Percentiles rank a stretch among this genome's conserved stretches.
Conservation (phyloP, 225 moss, liverwort and hornwort genomes). For the Pseudoscleropodium purum region DNA sequence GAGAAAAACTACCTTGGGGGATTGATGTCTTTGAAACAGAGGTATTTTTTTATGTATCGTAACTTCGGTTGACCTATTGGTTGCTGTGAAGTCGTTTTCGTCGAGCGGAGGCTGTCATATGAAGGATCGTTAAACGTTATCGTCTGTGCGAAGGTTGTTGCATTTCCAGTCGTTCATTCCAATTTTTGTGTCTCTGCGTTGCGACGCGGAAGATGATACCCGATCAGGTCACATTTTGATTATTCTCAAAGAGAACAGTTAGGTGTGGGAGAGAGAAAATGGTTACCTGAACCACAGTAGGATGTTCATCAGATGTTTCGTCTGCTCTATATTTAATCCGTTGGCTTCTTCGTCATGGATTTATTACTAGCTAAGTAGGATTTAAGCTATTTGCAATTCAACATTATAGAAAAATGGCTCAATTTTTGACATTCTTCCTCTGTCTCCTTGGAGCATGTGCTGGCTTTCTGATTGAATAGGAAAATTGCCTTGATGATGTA, state of each 20-base stretch:
- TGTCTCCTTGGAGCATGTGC: neutral
- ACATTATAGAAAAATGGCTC: neutral
- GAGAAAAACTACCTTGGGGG: neutral
- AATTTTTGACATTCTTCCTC: neutral
- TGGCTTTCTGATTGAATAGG: neutral
- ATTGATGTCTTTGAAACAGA: neutral
- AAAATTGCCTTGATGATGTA: neutral
- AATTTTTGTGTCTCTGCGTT: constrained; percentile 5
- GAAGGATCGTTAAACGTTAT: neutral
- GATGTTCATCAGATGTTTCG: neutral
- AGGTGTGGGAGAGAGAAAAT: constrained; percentile 9
- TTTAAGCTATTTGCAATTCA: neutral
- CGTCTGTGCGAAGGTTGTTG: neutral
- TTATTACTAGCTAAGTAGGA: neutral
- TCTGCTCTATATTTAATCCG: neutral
- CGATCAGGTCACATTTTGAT: constrained; percentile 22
- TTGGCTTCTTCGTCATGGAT: neutral
- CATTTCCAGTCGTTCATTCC: constrained; percentile 1
- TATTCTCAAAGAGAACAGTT: constrained; percentile 28
- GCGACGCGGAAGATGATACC: neutral
- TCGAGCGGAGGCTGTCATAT: neutral
- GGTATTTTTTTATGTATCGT: neutral
- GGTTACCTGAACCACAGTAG: constrained; percentile 25
- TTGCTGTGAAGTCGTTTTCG: neutral
- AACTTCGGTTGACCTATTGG: neutral